phyloP scores from a whole-genome alignment of 2,329 filamentous ascomycete species.

The Lithohypha guttulata region DNA sequence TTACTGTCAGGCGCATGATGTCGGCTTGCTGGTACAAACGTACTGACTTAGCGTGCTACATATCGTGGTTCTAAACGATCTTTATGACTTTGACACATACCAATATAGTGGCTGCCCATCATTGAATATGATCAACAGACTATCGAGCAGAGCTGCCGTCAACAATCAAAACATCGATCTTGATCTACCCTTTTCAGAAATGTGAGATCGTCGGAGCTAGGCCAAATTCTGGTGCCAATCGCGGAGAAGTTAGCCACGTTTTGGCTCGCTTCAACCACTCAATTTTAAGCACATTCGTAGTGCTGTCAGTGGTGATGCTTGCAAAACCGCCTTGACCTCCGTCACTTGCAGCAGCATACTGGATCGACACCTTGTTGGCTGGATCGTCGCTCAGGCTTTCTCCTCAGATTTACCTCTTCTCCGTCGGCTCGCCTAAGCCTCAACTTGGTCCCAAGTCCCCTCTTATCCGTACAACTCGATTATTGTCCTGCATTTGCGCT shows the following conservation, averaged over 20 bases:
- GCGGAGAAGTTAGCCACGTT: neutral
- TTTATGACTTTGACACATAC: no score
- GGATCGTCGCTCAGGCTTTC: constrained; percentile 8
- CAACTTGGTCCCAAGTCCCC: neutral
- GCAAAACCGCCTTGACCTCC: neutral
- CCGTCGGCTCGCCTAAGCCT: constrained; percentile 1
- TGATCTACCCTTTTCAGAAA: constrained; percentile 1
- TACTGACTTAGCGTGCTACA: no score
- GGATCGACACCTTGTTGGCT: no score
- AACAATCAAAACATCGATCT: no score
- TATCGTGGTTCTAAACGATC: no score
- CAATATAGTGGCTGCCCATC: no score
- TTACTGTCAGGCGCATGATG: no score
- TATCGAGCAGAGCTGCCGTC: no score
- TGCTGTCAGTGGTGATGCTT: constrained; percentile 6
- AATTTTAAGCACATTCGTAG: neutral
- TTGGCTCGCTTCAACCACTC: neutral
- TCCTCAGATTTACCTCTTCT: constrained; percentile 1
- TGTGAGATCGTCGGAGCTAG: neutral
- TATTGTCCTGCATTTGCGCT: neutral
- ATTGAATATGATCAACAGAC: no score
- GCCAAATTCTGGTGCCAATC: neutral
- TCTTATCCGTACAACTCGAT: neutral
- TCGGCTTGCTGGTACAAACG: no score
- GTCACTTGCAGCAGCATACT: no score